These are phyloP conservation scores for Lindgomyces ingoldianus DNA, from an alignment of 495 filamentous ascomycete species.

Conservation along the genomic window DNA sequence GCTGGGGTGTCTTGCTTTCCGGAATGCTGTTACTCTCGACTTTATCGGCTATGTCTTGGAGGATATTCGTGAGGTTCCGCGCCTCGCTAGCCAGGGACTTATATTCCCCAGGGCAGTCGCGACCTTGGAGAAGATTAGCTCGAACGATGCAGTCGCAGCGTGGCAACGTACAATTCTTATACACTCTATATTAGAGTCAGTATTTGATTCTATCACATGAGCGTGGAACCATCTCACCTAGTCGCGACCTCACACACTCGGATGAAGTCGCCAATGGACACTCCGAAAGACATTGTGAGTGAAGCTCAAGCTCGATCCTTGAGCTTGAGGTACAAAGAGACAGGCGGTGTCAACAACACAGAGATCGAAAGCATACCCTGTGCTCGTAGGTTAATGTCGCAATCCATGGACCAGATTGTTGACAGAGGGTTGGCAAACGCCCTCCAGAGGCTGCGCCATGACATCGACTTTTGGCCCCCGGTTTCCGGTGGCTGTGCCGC, in stretches of 20 bases:
- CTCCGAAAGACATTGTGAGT: slow-evolving; percentile 16
- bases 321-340: too few relatives aligned
- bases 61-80: slow-evolving; percentile 23
- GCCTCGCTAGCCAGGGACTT: slow-evolving; percentile 30
- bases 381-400: too few relatives aligned
- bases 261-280: slow-evolving; percentile 22
- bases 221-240: not conserved
- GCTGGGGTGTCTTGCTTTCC: slow-evolving; percentile 19
- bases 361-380: too few relatives aligned
- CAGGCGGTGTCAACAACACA: not conserved
- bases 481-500: too few relatives aligned
- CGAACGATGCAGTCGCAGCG: not conserved
- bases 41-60: slow-evolving; percentile 28
- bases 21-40: slow-evolving; percentile 23
- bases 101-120: slow-evolving; percentile 32
- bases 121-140: slow-evolving; percentile 4
- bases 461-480: too few relatives aligned
- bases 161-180: slow-evolving; percentile 25
- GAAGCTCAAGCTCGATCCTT: not conserved
- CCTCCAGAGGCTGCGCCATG: too few relatives aligned
- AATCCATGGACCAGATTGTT: too few relatives aligned
- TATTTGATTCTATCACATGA: not conserved
- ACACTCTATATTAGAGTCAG: slow-evolving; percentile 10
- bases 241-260: slow-evolving; percentile 19
- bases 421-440: too few relatives aligned